Conservation (phyloP, 179 eudicot genomes). For the Amaranthus tricolor region DNA sequence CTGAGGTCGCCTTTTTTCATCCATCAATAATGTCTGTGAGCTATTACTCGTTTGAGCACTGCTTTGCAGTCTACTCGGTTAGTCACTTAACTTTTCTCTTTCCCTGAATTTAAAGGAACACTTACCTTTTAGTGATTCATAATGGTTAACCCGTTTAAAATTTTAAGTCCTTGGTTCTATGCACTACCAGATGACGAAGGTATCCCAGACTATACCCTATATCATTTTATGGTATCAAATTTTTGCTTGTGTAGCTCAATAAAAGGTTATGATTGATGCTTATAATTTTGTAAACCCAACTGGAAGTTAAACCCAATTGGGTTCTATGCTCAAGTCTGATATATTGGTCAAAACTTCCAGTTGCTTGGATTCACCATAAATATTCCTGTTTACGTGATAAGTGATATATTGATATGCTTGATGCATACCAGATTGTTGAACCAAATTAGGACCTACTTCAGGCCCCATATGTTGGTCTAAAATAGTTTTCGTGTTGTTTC, state of each 20-base stretch:
- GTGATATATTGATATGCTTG: background rate
- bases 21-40: slow-evolving; percentile 97
- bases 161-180: background rate
- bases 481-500: background rate
- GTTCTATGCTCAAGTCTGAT: too few relatives aligned
- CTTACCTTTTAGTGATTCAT: background rate
- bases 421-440: background rate
- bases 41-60: slow-evolving; percentile 94
- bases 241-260: background rate
- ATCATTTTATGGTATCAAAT: background rate
- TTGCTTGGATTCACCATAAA: too few relatives aligned
- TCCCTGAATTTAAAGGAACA: slow-evolving; percentile 1
- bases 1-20: slow-evolving; percentile 94
- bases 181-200: background rate
- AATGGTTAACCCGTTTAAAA: background rate
- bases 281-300: too few relatives aligned
- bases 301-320: too few relatives aligned
- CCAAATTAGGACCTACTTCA: background rate
- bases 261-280: background rate
- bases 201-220: background rate
- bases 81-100: slow-evolving; percentile 32
- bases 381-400: too few relatives aligned
- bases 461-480: background rate
- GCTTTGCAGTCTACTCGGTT: slow-evolving; percentile 97
- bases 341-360: too few relatives aligned